Percentiles rank a stretch among this genome's conserved stretches.
phyloP scores from a whole-genome alignment of 2,329 filamentous ascomycete species.

The Fusarium chuoi region DNA sequence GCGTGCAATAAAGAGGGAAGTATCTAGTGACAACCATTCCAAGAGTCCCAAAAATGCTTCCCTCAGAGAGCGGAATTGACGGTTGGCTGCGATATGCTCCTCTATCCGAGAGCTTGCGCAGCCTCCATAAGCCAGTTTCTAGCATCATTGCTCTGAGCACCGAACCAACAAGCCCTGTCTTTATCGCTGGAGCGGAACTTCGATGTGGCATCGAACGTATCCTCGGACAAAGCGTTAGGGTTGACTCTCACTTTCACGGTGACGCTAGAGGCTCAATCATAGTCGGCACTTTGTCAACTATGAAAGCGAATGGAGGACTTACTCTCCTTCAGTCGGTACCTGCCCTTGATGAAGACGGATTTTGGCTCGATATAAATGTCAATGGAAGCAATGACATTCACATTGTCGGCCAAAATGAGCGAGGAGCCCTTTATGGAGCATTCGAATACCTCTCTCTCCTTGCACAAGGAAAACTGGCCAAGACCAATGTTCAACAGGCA shows the following conservation, averaged over 20 bases:
- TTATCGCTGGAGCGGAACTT: neutral
- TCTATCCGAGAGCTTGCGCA: neutral
- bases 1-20: no score
- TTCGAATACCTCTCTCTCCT: neutral
- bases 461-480: neutral
- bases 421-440: neutral
- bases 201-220: neutral
- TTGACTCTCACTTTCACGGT: neutral
- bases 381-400: neutral
- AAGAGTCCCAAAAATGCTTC: neutral
- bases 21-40: neutral
- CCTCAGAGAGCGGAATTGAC: neutral
- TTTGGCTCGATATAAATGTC: neutral
- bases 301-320: neutral
- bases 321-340: neutral
- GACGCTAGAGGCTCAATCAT: neutral
- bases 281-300: neutral
- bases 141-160: neutral
- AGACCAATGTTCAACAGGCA: neutral
- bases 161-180: neutral
- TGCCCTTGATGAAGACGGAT: neutral
- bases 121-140: neutral
- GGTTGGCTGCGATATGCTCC: neutral
- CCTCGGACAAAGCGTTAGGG: neutral
- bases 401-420: neutral